A percentile compares a stretch with the other conserved stretches of the same genome.
These are phyloP conservation scores for Huntiella savannae DNA, from an alignment of 2,329 filamentous ascomycete species.

Conservation along the genomic window DNA sequence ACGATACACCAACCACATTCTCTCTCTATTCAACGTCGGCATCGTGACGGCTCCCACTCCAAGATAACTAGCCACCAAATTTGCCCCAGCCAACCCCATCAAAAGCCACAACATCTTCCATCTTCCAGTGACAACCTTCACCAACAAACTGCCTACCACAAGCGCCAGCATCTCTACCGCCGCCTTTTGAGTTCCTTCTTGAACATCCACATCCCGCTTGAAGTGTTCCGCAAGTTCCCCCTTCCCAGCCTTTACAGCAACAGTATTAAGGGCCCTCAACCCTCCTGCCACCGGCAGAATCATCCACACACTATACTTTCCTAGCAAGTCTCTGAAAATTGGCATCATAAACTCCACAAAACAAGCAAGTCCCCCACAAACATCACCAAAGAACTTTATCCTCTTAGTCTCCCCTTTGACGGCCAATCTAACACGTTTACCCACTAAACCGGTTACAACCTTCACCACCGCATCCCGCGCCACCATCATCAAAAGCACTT, in stretches of 20 bases:
- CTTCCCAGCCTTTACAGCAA: slow-evolving; percentile 77
- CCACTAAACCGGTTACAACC: slow-evolving; percentile 71
- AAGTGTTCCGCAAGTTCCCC: slow-evolving; percentile 86
- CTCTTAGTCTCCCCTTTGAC: slow-evolving; percentile 83
- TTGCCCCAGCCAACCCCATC: slow-evolving; percentile 50
- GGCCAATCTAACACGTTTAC: slow-evolving; percentile 59
- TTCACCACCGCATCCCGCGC: slow-evolving; percentile 66
- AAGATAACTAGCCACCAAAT: slow-evolving; percentile 69
- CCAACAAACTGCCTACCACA: slow-evolving; percentile 63
- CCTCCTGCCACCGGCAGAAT: slow-evolving; percentile 29
- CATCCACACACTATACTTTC: slow-evolving; percentile 28
- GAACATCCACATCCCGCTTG: slow-evolving; percentile 81
- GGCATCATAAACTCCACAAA: slow-evolving; percentile 72
- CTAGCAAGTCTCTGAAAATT: slow-evolving; percentile 29
- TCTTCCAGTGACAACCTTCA: slow-evolving; percentile 54
- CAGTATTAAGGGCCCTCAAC: slow-evolving; percentile 54
- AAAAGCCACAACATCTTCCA: slow-evolving; percentile 56
- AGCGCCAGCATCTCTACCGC: slow-evolving; percentile 78
- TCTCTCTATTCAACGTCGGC: slow-evolving; percentile 54
- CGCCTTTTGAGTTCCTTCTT: slow-evolving; percentile 91
- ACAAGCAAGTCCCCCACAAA: slow-evolving; percentile 76
- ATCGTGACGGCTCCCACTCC: slow-evolving; percentile 61
- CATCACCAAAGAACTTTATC: slow-evolving; percentile 69
- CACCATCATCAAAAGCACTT: slow-evolving; percentile 64
- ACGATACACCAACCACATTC: slow-evolving; percentile 60